Base-by-base conservation (phyloP, 306 rosid species). In the Gynostemma pentaphyllum region DNA sequence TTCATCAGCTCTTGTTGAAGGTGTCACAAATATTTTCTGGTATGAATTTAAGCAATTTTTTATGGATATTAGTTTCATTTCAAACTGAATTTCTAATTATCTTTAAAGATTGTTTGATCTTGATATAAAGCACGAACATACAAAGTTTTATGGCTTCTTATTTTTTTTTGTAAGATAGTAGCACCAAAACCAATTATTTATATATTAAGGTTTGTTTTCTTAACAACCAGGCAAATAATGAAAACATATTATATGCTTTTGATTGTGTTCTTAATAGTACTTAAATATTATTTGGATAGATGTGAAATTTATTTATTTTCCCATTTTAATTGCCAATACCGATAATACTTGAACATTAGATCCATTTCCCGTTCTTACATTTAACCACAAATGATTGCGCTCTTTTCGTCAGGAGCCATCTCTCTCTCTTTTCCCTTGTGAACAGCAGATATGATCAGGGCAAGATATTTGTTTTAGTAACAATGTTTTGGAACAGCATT, bases 1-100 rank as follows among this genome's bases (percentile, higher is more conserved):
- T 78, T 88, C 99, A 62, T 86, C 94, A 73, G 99, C 99, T 71
- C 85, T 94, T 80, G 91, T 86, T 80, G 87, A 94, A 86, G 99
- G 99, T 67, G 95, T 94, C 70, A 81, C 95, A 62, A 79, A 88
- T 76, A 83, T 85, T 75, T 94, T 88, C 89, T 94, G 99, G 99
- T 94, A 88, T n/a, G 88, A 69, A 34, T 68, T 32, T 71, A 59
- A 41, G 30, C 44, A 22, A 40, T 40, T 54, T 56, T n/a, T 45
- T 30, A 29, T 2, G 4, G 30, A 27, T 18, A 21, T 28, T 19
- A 6, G 12, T 24, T 40, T 23, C 46, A 21, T 53, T 39, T 53
- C 18, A 19, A 10, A 21, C 36, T 7, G 15, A 55, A 19, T 4
- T 57, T 30, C 18, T 56, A 13, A 27, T 5, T 5, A 26, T 19